Conservation (phyloP, 176 grass and related monocot species). For the Aechmea fasciata region DNA sequence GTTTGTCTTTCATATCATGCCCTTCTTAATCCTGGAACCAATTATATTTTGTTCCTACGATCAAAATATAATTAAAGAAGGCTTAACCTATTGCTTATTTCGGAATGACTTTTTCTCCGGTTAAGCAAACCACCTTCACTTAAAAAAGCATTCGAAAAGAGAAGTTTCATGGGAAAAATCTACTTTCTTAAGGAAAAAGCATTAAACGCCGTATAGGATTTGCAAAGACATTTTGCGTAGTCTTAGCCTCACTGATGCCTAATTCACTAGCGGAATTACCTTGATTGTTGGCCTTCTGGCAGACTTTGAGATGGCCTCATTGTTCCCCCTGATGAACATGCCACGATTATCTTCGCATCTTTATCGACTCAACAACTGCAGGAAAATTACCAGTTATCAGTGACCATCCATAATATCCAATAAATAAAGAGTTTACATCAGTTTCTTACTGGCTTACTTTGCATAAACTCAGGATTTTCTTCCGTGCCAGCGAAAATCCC, state of each 20-base stretch:
- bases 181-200: too few species aligned
- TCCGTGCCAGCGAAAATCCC: slow-evolving; percentile 96
- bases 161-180: too few species aligned
- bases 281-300: slow-evolving; percentile 86
- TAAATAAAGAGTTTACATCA: slow-evolving; percentile 7
- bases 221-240: neutral
- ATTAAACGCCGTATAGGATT: neutral
- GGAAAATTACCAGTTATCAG: neutral
- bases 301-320: slow-evolving; percentile 82
- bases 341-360: slow-evolving; percentile 97
- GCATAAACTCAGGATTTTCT: slow-evolving; percentile 91
- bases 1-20: too few species aligned
- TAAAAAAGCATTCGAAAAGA: too few species aligned
- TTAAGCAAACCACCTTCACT: too few species aligned
- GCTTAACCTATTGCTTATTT: too few species aligned
- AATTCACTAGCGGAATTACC: slow-evolving; percentile 29
- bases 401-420: slow-evolving; percentile 4
- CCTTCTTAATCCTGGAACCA: too few species aligned
- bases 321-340: slow-evolving; percentile 82
- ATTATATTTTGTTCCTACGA: too few species aligned
- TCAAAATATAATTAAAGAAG: too few species aligned
- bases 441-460: slow-evolving; percentile 33
- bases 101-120: too few species aligned
- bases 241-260: neutral
- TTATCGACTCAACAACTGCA: slow-evolving; percentile 64